A percentile compares a stretch with the other conserved stretches of the same genome.
phyloP scores from a whole-genome alignment of 1,284 basidiomycete genomes.

The Cryptococcus wingfieldii region DNA sequence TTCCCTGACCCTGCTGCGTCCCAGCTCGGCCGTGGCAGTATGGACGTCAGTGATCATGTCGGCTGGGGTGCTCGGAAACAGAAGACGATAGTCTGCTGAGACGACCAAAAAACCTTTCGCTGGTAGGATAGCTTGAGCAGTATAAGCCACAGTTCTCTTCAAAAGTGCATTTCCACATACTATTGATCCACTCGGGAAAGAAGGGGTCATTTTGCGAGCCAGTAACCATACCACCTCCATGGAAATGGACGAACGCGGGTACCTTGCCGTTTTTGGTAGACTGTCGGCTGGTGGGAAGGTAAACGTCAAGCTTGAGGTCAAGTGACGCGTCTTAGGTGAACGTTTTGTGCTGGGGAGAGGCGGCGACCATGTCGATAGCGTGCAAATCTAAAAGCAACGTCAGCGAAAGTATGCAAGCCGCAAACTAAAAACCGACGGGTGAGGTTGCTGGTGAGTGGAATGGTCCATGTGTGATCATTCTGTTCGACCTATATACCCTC shows the following conservation, averaged over 20 bases:
- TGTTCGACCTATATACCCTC: no score
- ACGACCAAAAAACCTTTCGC: constrained; percentile 5
- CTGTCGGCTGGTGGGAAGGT: not conserved
- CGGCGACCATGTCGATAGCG: not conserved
- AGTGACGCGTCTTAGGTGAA: constrained; percentile 5
- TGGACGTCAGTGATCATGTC: constrained; percentile 10
- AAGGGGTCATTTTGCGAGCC: constrained; percentile 2
- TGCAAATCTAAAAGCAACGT: no score
- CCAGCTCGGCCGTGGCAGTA: no score
- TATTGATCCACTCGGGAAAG: not conserved
- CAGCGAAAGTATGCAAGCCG: no score
- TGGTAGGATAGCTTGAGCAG: not conserved
- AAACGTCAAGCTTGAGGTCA: constrained; percentile 4
- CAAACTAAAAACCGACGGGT: no score
- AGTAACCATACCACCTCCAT: constrained; percentile 5
- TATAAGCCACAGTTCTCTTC: not conserved
- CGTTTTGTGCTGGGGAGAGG: not conserved
- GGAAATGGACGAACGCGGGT: constrained; percentile 1
- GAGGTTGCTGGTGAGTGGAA: no score
- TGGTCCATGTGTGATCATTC: no score
- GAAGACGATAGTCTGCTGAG: constrained; percentile 12
- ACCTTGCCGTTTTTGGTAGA: not conserved
- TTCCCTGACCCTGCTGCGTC: no score
- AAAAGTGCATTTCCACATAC: not conserved
- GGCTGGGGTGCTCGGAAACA: constrained; percentile 3